Conservation (phyloP, 2,329 filamentous ascomycete genomes). For the Neofusicoccum ribis region DNA sequence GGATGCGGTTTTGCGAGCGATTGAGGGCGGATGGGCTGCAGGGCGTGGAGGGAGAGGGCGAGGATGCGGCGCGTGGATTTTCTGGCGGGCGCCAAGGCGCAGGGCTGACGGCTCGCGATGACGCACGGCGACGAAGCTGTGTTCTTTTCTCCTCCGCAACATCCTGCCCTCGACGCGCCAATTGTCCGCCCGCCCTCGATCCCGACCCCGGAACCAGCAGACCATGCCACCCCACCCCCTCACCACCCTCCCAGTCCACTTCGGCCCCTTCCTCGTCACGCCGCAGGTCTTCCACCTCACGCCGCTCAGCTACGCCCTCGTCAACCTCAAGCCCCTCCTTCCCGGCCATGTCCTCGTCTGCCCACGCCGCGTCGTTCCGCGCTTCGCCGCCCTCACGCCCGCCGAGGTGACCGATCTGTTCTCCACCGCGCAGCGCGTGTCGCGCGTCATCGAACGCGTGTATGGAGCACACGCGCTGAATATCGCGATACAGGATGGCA, state of each 20-base stretch:
- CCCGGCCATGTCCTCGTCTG: constrained; percentile 93
- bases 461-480: constrained; percentile 76
- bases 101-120: not conserved
- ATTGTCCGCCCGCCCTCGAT: constrained; percentile 17
- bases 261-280: constrained; percentile 76
- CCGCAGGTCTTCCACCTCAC: constrained; percentile 87
- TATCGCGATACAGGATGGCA: constrained; percentile 91
- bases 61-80: not conserved
- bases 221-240: constrained; percentile 23
- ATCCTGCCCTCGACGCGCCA: not conserved
- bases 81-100: not conserved
- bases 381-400: constrained; percentile 71
- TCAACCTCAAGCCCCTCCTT: constrained; percentile 92
- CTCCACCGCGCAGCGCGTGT: constrained; percentile 77
- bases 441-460: constrained; percentile 68
- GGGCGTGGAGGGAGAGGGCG: not conserved
- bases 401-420: constrained; percentile 84
- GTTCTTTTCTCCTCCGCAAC: not conserved
- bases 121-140: not conserved
- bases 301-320: constrained; percentile 77
- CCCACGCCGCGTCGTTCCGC: constrained; percentile 66
- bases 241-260: constrained; percentile 54
- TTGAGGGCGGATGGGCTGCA: not conserved
- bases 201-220: constrained; percentile 25
- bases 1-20: not conserved